Base-by-base conservation (phyloP, 306 rosid species). In the Datisca glomerata region DNA sequence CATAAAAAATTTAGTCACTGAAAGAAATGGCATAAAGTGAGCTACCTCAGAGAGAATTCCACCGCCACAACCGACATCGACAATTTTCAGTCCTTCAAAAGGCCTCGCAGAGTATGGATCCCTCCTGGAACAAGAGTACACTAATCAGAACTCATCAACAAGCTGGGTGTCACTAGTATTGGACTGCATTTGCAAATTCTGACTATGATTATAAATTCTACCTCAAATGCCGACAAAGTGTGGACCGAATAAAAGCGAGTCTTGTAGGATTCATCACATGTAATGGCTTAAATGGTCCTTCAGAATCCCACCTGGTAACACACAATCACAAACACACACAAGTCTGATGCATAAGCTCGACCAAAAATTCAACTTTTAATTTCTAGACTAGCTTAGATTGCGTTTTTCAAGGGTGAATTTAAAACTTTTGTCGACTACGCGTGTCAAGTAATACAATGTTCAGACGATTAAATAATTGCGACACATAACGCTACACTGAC, bases 41-140 rank as follows among this genome's bases (percentile, higher is more conserved):
- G 6, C 41, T 67, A 83, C 97, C 93, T 83, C 93, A 2, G 84
- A 89, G 16, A 80, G 86, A 72, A 89, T 80, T 63, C 97, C 97
- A 60, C 97, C 97, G 41, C 95, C 95, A 51, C 97, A 89, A 12
- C 97, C 97, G 38, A 89, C 91, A 65, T 89, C 98, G 24, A 61
- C 76, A 68, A 89, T 60, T 57, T 72, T 80, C 19, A 89, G 83
- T 45, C 97, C 95, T 60, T 80, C 84, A 33, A 84, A 74, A 36
- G 98, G 95, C 61, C 60, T 71, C 24, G 58, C 57, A 43, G 79
- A 72, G 22, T 43, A 49, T 15, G 93, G 81, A 56, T 89, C 86
- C 81, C 71, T 80, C 73, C 97, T 89, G 81, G 49, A 60, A 66
- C 45, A 59, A 48, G 66, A 42, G 54, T 28, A 49, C 17, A n/a